Evolutionary conservation across 768 basidiomycete species (phyloP).

Genomic region (Leucocoprinus leucothites): DNA sequence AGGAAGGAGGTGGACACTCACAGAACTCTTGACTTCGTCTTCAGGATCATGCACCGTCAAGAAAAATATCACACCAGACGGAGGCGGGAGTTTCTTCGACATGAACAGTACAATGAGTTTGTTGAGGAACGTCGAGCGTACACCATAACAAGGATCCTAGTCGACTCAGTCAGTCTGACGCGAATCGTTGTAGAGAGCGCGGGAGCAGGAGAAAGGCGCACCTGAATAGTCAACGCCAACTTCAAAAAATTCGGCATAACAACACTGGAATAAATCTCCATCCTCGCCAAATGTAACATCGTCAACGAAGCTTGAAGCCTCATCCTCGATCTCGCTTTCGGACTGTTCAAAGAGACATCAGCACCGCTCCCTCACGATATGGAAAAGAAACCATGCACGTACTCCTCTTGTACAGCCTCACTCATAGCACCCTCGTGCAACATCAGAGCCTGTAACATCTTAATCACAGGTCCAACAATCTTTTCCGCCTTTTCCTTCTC

Average conservation of each 20-base stretch:
- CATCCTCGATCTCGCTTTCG: slow-evolving; percentile 69
- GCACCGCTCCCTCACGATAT: too few relatives aligned
- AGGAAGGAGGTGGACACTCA: slow-evolving; percentile 26
- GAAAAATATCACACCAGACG: slow-evolving; percentile 84
- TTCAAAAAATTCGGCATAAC: slow-evolving; percentile 62
- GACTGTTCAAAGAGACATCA: slow-evolving; percentile 40
- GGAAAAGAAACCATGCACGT: slow-evolving; percentile 15
- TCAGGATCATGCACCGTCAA: slow-evolving; percentile 92
- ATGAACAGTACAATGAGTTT: slow-evolving; percentile 71
- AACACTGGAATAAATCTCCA: slow-evolving; percentile 52
- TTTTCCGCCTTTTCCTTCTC: slow-evolving; percentile 50
- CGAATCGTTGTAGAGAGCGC: too few relatives aligned
- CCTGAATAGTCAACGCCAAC: slow-evolving; percentile 76
- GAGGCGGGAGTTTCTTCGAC: slow-evolving; percentile 57
- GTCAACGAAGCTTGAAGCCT: slow-evolving; percentile 81
- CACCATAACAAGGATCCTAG: slow-evolving; percentile 86
- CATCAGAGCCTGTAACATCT: slow-evolving; percentile 72
- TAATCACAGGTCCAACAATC: slow-evolving; percentile 71
- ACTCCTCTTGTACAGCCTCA: slow-evolving; percentile 44
- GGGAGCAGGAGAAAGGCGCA: slow-evolving; percentile 28
- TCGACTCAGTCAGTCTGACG: neutral
- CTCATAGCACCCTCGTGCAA: slow-evolving; percentile 64
- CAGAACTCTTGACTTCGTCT: slow-evolving; percentile 66
- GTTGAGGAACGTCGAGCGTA: slow-evolving; percentile 72
- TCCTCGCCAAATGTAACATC: slow-evolving; percentile 70